These are phyloP conservation scores for Cucurbita argyrosperma DNA, from an alignment of 306 rosid genomes.

Conservation along the genomic window DNA sequence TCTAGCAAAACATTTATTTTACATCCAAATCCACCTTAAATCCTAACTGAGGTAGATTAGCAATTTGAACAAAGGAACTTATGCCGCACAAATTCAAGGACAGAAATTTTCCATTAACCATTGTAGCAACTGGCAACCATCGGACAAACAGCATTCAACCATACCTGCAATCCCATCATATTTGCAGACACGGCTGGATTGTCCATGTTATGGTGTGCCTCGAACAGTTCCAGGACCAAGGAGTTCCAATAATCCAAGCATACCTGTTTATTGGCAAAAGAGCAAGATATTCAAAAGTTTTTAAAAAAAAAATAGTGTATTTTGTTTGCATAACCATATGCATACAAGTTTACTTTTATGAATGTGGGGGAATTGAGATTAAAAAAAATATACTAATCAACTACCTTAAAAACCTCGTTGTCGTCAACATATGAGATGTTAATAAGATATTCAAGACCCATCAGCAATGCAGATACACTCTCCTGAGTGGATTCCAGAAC, in stretches of 20 bases:
- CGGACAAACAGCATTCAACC: neutral
- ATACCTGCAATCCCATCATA: constrained; percentile 55
- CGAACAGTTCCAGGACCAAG: constrained; percentile 65
- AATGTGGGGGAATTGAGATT: neutral
- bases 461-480: constrained; percentile 47
- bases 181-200: constrained; percentile 39
- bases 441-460: constrained; percentile 91
- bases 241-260: constrained; percentile 97
- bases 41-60: neutral
- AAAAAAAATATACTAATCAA: neutral
- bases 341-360: neutral
- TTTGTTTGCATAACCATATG: neutral
- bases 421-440: constrained; percentile 92
- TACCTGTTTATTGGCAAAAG: constrained; percentile 35
- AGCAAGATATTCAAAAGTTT: neutral
- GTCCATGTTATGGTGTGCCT: constrained; percentile 32
- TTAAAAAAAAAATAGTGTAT: neutral
- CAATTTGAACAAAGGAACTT: neutral
- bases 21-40: neutral
- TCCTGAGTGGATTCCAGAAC: constrained; percentile 65
- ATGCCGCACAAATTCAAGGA: neutral
- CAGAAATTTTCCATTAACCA: neutral
- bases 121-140: no score
- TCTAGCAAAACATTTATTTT: neutral
- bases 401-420: constrained; percentile 91